Evolutionary conservation across 208 protist species (phyloP).

Genomic region (Crithidia mellificae): DNA sequence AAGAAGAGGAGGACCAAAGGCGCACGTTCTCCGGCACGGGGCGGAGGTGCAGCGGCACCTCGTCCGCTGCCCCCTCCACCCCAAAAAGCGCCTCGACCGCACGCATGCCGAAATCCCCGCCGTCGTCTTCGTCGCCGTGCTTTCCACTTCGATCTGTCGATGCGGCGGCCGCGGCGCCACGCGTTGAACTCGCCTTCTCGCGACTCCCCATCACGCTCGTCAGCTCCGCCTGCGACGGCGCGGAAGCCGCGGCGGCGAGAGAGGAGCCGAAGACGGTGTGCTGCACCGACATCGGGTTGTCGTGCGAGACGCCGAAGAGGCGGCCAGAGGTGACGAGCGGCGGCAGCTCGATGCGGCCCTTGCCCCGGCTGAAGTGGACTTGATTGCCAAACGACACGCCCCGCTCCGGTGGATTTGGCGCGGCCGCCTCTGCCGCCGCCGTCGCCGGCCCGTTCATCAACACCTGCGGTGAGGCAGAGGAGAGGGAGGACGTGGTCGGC

Average conservation of each 20-base stretch:
- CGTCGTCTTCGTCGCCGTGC: background rate
- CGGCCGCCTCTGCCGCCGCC: background rate
- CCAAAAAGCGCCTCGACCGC: conserved; percentile 14
- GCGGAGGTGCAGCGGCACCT: conserved; percentile 8
- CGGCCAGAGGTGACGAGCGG: conserved; percentile 55
- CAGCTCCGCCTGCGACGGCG: no score
- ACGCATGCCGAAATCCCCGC: conserved; percentile 9
- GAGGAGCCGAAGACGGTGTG: conserved; percentile 21
- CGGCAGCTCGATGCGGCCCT: conserved; percentile 36
- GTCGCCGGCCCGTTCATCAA: background rate
- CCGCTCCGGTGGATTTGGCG: conserved; percentile 46
- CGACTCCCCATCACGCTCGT: no score
- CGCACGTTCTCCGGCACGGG: conserved; percentile 5
- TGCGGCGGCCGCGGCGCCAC: background rate
- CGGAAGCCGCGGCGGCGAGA: background rate
- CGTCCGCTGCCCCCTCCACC: background rate
- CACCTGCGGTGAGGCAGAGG: background rate
- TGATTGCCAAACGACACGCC: conserved; percentile 49
- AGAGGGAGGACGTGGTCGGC: no score
- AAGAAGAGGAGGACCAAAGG: no score
- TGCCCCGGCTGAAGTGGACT: conserved; percentile 46
- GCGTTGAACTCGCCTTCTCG: no score
- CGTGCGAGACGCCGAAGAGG: conserved; percentile 28
- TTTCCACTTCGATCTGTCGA: background rate
- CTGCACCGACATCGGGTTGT: conserved; percentile 12